Evolutionary conservation across 192 early-diverging fungal genomes (phyloP).

Genomic region (Coemansia furcata): DNA sequence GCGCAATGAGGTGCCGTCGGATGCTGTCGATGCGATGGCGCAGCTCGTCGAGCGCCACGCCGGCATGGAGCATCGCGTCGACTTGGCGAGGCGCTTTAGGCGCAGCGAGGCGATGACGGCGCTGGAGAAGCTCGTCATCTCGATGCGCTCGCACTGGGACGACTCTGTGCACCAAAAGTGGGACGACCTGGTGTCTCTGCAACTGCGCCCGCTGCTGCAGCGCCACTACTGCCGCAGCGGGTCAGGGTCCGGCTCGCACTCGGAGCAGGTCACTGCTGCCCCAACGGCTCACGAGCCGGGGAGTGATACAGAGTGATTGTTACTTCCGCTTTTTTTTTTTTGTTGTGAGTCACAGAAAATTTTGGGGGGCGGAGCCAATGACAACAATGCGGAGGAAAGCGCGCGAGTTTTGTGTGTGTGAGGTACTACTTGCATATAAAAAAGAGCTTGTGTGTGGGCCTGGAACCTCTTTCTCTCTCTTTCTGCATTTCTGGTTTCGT

Average conservation of each 20-base stretch:
- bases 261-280: not conserved
- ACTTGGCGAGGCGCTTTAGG: constrained; percentile 56
- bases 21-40: constrained; percentile 56
- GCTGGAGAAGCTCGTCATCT: constrained; percentile 65
- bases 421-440: not conserved
- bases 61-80: constrained; percentile 52
- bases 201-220: constrained; percentile 34
- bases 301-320: not conserved
- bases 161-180: constrained; percentile 24
- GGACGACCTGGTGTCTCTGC: constrained; percentile 32
- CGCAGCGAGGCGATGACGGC: constrained; percentile 54
- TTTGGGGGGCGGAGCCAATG: not conserved
- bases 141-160: constrained; percentile 54
- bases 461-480: not conserved
- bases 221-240: constrained; percentile 25
- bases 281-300: not conserved
- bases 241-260: not conserved
- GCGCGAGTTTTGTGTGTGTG: not conserved
- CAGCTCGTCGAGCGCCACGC: constrained; percentile 63
- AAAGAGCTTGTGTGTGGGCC: not conserved
- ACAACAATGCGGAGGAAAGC: not conserved
- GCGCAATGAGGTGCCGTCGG: constrained; percentile 46
- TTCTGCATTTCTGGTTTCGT: not conserved
- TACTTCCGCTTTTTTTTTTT: not conserved
- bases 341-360: constrained; percentile 11